These are phyloP conservation scores for Aspergillus chevalieri DNA, from an alignment of 2,329 filamentous ascomycete genomes.

Conservation along the genomic window DNA sequence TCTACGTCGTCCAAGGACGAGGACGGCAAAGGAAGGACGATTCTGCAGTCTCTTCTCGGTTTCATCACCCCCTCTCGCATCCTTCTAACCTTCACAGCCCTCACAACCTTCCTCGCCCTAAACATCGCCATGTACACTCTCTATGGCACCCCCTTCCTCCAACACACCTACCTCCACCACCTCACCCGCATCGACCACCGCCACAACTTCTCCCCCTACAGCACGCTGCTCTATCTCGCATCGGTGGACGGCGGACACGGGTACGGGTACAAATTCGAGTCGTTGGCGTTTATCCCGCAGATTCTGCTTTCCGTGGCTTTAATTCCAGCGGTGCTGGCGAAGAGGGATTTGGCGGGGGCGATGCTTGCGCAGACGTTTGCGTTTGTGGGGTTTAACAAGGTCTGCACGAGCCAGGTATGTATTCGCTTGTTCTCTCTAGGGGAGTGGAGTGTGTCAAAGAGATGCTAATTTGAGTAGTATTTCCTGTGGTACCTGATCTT, in stretches of 20 bases:
- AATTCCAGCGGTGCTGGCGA: constrained; percentile 70
- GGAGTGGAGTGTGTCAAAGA: not conserved
- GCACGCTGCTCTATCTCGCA: constrained; percentile 78
- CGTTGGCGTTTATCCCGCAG: constrained; percentile 83
- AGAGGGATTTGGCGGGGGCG: constrained; percentile 70
- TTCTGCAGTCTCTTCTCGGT: constrained; percentile 14
- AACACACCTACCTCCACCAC: constrained; percentile 91
- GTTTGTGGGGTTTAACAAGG: constrained; percentile 97
- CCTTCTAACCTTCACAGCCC: constrained; percentile 50
- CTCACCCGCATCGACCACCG: constrained; percentile 89
- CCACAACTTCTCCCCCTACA: constrained; percentile 98
- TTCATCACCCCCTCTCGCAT: constrained; percentile 38
- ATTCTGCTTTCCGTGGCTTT: constrained; percentile 70
- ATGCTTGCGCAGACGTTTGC: constrained; percentile 96
- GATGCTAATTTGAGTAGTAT: constrained; percentile 55
- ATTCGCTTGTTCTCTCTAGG: not conserved
- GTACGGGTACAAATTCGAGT: constrained; percentile 52
- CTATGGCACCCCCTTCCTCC: constrained; percentile 74
- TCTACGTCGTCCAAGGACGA: constrained; percentile 5
- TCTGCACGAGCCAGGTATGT: constrained; percentile 90
- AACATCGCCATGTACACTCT: constrained; percentile 73
- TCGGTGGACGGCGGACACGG: constrained; percentile 64
- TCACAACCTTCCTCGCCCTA: constrained; percentile 65
- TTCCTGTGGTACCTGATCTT: constrained; percentile 98
- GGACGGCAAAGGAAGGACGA: not conserved